These are phyloP conservation scores for Backusella australiensis DNA, from an alignment of 192 early-diverging fungal genomes.

Conservation along the genomic window DNA sequence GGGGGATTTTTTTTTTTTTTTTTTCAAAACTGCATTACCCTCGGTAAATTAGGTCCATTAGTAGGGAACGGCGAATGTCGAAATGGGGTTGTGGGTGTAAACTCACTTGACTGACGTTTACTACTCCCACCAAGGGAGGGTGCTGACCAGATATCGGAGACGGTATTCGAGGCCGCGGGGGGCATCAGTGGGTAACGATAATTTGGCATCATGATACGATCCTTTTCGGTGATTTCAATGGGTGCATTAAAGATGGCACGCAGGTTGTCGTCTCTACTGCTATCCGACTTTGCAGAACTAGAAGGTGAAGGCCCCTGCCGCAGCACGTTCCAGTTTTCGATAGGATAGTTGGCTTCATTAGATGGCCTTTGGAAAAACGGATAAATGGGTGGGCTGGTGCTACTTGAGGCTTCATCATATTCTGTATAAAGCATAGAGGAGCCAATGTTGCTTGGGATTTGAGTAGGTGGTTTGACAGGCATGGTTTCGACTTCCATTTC, in stretches of 20 bases:
- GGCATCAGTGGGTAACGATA: conserved; percentile 11
- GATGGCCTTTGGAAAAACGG: not conserved
- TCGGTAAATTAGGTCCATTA: conserved; percentile 1
- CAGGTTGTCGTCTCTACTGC: not conserved
- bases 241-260: conserved; percentile 9
- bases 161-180: not conserved
- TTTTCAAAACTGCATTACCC: not conserved
- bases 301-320: not conserved
- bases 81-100: not conserved
- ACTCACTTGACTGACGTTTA: not conserved
- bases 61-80: not conserved
- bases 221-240: not conserved
- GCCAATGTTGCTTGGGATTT: not conserved
- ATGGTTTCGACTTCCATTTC: not conserved
- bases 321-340: not conserved
- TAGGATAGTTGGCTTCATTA: not conserved
- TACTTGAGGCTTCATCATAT: not conserved
- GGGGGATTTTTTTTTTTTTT: not conserved
- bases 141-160: conserved; percentile 10
- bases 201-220: not conserved
- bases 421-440: not conserved
- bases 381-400: not conserved
- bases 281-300: not conserved
- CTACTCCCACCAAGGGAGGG: not conserved
- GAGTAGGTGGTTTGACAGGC: not conserved